Evolutionary conservation across 2,329 filamentous ascomycete species (phyloP), one percentile per base, ranked within the genome.

Genomic region (Shiraia sp.): DNA sequence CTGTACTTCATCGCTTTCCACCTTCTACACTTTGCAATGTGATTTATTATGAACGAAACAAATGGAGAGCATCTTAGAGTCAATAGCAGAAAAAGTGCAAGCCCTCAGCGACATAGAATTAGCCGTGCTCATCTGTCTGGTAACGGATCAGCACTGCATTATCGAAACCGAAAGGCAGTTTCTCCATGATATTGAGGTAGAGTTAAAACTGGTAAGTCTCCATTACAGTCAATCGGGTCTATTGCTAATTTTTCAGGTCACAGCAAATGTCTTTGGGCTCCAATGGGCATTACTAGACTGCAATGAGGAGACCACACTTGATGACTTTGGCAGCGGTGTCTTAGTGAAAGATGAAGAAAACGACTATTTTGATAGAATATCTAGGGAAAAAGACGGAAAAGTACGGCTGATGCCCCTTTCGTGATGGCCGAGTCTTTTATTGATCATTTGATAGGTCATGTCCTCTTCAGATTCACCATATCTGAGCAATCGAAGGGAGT

Each of bases 21-120:
- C 19, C 19, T 22, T 8, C 19, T 8, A 8, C 19, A 22, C 4
- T 8, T 5, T 22, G 8, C 4, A 4, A 22, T 22, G 19, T 22
- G 8, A 22, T 22, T 22, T 22, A 5, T 8, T 5, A 4, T 5
- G 19, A 5, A 5, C 8, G 19, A 22, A 22, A 22, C 19, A 22
- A 22, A 59, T 61, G 58, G 54, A 58, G 49, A 74, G 49, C 14
- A 27, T 26, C 12, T 30, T 29, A 10, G 51, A 49, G 10, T 47
- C 26, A 14, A 36, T 66, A 27, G 53, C 85, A 47, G 76, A 80
- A 50, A 86, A 86, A 68, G 80, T 95, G 57, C 87, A 91, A 62
- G 79, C 82, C 55, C 77, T 97, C 50, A 88, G 86, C 61, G 91
- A 96, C 72, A 78, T 96, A 28, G 91, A 96, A 72, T 81, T 97